Percentiles rank a stretch among this genome's conserved stretches.
Evolutionary conservation across 2,329 filamentous ascomycete genomes (phyloP).

Genomic region (Calonectria hawksworthii): DNA sequence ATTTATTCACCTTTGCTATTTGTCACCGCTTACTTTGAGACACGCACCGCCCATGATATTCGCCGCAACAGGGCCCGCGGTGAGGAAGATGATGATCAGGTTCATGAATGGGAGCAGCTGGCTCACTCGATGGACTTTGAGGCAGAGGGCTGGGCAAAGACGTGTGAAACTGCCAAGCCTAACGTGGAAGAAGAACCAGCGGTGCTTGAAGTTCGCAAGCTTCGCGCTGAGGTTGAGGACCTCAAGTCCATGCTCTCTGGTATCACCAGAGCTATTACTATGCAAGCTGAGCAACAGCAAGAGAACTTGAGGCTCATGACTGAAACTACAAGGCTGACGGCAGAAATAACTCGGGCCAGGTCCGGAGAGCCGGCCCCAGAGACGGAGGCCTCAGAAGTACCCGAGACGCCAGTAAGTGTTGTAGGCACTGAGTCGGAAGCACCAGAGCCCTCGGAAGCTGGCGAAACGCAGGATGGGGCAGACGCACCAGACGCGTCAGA

Average conservation of each 20-base stretch:
- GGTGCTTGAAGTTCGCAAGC: slow-evolving; percentile 75
- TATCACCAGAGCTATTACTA: slow-evolving; percentile 45
- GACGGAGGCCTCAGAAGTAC: slow-evolving; percentile 18
- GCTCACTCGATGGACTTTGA: slow-evolving; percentile 81
- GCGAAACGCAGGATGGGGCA: not conserved
- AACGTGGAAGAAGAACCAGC: slow-evolving; percentile 86
- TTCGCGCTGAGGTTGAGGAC: slow-evolving; percentile 71
- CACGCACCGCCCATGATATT: slow-evolving; percentile 75
- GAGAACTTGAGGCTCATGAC: not conserved
- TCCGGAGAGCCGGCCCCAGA: not conserved
- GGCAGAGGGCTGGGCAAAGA: slow-evolving; percentile 86
- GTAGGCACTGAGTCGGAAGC: slow-evolving; percentile 31
- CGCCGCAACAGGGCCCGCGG: slow-evolving; percentile 81
- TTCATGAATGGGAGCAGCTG: slow-evolving; percentile 95
- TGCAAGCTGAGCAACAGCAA: slow-evolving; percentile 9
- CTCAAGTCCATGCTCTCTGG: slow-evolving; percentile 64
- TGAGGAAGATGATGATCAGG: slow-evolving; percentile 89
- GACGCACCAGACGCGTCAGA: not conserved
- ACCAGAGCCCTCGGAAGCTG: slow-evolving; percentile 19
- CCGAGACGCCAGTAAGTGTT: slow-evolving; percentile 31
- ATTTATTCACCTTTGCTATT: slow-evolving; percentile 89
- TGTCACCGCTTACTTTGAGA: slow-evolving; percentile 81
- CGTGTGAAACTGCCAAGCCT: slow-evolving; percentile 80
- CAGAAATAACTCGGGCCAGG: slow-evolving; percentile 8
- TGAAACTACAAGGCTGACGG: not conserved